Evolutionary conservation across 371 early-diverging fungal genomes (phyloP).

Genomic region (Capniomyces stellatus): DNA sequence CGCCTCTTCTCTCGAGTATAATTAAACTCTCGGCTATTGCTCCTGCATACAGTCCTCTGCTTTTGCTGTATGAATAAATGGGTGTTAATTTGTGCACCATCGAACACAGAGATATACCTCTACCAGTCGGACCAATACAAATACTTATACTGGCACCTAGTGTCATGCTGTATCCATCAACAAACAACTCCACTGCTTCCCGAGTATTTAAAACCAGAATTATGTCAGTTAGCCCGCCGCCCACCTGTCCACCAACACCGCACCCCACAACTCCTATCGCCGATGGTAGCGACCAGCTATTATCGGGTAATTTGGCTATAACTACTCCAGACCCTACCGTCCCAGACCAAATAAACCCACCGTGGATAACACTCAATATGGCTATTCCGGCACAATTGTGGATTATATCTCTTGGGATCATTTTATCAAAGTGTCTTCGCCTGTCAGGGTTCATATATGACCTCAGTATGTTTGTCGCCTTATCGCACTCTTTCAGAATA

Average conservation of each 20-base stretch:
- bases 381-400: constrained; percentile 76
- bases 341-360: constrained; percentile 81
- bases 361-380: constrained; percentile 77
- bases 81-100: constrained; percentile 65
- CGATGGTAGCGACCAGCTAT: constrained; percentile 67
- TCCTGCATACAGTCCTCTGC: constrained; percentile 87
- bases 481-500: too few species aligned
- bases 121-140: constrained; percentile 82
- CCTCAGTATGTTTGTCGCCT: too few species aligned
- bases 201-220: constrained; percentile 75
- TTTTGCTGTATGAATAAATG: constrained; percentile 78
- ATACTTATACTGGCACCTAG: constrained; percentile 73
- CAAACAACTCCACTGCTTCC: constrained; percentile 76
- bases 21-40: constrained; percentile 89
- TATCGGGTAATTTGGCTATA: constrained; percentile 46
- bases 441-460: too few species aligned
- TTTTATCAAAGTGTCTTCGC: too few species aligned
- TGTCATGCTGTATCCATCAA: constrained; percentile 76
- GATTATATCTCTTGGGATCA: constrained; percentile 53
- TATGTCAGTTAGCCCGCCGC: constrained; percentile 84
- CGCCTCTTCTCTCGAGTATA: constrained; percentile 77
- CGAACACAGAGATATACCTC: constrained; percentile 77
- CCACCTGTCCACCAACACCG: constrained; percentile 87
- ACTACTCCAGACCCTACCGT: constrained; percentile 82
- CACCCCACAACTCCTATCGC: constrained; percentile 55